Percentiles rank a stretch among this genome's conserved stretches.
phyloP scores from a whole-genome alignment of 2,329 filamentous ascomycete species.

The Xylariomycetidae sp. region DNA sequence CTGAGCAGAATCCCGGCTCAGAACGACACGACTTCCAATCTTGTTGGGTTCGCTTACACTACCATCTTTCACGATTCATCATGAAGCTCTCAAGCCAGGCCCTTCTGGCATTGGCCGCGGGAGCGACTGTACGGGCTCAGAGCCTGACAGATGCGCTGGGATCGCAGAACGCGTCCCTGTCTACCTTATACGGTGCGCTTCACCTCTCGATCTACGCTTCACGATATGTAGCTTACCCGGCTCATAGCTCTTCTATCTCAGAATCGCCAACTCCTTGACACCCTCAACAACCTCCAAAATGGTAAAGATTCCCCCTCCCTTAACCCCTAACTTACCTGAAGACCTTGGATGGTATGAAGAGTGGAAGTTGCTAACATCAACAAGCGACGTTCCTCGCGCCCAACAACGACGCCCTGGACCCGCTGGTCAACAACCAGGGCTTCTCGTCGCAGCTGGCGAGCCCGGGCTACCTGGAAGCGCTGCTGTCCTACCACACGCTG shows the following conservation, averaged over 20 bases:
- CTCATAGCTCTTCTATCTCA: conserved; percentile 12
- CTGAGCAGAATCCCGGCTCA: too few relatives aligned
- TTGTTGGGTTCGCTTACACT: too few relatives aligned
- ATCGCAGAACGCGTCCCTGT: conserved; percentile 14
- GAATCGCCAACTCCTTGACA: conserved; percentile 8
- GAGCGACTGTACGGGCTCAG: too few relatives aligned
- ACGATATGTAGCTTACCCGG: background rate
- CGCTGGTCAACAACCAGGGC: conserved; percentile 29
- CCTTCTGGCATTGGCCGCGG: too few relatives aligned
- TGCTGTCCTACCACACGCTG: conserved; percentile 54
- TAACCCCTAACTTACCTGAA: too few relatives aligned
- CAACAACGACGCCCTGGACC: conserved; percentile 42
- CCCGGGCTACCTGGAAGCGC: conserved; percentile 27
- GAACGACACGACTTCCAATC: too few relatives aligned
- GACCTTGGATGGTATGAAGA: too few relatives aligned
- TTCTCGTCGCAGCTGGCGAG: conserved; percentile 16
- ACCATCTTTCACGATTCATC: too few relatives aligned
- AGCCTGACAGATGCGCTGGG: conserved; percentile 15
- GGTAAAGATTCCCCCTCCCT: conserved; percentile 8
- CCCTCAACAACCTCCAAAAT: conserved; percentile 28
- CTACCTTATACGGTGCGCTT: conserved; percentile 12
- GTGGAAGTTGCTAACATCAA: background rate
- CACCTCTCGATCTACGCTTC: background rate
- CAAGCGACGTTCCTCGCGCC: conserved; percentile 52
- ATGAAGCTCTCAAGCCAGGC: too few relatives aligned